Evolutionary conservation across 2,329 filamentous ascomycete species (phyloP).

Genomic region (Fonsecaea nubica): DNA sequence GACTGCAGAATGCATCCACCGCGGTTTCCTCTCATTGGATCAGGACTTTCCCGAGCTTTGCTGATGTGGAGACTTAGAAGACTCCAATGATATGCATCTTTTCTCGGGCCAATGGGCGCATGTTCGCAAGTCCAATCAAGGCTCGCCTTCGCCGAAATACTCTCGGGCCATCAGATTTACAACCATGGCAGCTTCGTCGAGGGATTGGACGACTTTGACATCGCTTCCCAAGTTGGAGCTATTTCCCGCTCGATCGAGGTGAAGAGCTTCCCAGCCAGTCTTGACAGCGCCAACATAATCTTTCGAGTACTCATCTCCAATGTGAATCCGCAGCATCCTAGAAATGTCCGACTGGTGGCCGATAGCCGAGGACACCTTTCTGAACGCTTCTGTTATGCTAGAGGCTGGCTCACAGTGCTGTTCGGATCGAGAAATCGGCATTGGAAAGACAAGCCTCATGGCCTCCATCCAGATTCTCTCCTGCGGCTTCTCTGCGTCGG

Average conservation of each 20-base stretch:
- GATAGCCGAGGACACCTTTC: conserved; percentile 26
- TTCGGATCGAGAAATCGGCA: conserved; percentile 28
- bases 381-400: conserved; percentile 26
- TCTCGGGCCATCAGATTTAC: conserved; percentile 33
- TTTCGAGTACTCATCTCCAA: conserved; percentile 54
- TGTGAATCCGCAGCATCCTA: conserved; percentile 45
- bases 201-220: conserved; percentile 28
- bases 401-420: conserved; percentile 13
- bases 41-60: background rate
- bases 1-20: conserved; percentile 14
- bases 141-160: conserved; percentile 10
- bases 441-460: conserved; percentile 19
- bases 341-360: conserved; percentile 12
- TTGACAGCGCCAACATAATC: conserved; percentile 49
- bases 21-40: conserved; percentile 12
- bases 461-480: conserved; percentile 51
- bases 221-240: background rate
- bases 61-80: background rate
- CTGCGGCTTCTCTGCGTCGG: conserved; percentile 53
- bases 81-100: background rate
- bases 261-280: conserved; percentile 50
- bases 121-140: background rate
- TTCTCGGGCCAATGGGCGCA: background rate
- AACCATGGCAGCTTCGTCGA: conserved; percentile 32
- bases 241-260: conserved; percentile 42